phyloP scores from a whole-genome alignment of 2,329 filamentous ascomycete species.

The Tricladium varicosporioides region DNA sequence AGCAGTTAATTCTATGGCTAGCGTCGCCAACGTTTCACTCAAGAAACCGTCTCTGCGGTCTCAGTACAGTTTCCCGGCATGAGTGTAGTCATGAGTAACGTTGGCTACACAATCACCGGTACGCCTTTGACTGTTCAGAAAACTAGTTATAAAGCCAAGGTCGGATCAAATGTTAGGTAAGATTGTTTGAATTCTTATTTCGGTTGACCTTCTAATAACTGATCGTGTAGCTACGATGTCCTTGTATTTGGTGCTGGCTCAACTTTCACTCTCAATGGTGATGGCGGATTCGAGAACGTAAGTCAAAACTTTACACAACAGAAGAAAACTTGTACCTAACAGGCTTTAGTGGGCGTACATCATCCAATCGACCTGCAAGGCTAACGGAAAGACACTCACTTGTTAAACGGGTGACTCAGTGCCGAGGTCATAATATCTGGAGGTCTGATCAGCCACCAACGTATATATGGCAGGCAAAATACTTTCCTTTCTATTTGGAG shows the following conservation, averaged over 20 bases:
- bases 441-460: too few species aligned
- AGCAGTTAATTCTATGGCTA: not conserved
- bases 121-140: conserved; percentile 4
- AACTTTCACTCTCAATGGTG: conserved; percentile 14
- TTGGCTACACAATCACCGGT: conserved; percentile 13
- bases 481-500: too few species aligned
- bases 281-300: conserved; percentile 15
- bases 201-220: too few species aligned
- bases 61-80: conserved; percentile 10
- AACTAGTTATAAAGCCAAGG: conserved; percentile 21
- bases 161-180: conserved; percentile 12
- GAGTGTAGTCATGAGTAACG: conserved; percentile 19
- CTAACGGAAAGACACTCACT: conserved; percentile 6
- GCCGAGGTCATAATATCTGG: too few species aligned
- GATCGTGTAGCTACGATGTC: conserved; percentile 11
- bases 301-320: not conserved
- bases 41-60: conserved; percentile 15
- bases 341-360: conserved; percentile 14
- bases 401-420: conserved; percentile 4
- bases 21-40: conserved; percentile 19
- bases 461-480: too few species aligned
- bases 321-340: not conserved
- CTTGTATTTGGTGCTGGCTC: conserved; percentile 14
- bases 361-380: not conserved
- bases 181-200: too few species aligned